These are phyloP conservation scores for Neofusicoccum laricinum DNA, from an alignment of 2,329 filamentous ascomycete species.

Conservation along the genomic window DNA sequence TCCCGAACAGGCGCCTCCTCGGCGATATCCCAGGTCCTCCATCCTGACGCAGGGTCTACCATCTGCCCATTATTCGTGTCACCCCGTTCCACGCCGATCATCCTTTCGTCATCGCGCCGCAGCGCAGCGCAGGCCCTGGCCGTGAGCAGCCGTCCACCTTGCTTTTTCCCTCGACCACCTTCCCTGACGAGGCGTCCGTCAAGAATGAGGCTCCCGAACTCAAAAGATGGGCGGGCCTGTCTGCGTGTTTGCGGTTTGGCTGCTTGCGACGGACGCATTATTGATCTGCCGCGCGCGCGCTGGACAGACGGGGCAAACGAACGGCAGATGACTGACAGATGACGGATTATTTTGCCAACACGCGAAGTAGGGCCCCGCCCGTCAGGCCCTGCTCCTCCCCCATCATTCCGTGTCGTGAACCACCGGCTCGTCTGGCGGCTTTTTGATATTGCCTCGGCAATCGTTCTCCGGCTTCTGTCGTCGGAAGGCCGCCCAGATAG, in stretches of 20 bases:
- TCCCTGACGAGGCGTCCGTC: too few species aligned
- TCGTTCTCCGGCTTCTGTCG: background rate
- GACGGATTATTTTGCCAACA: background rate
- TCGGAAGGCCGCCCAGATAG: background rate
- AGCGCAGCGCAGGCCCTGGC: background rate
- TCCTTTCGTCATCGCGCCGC: slow-evolving; percentile 2
- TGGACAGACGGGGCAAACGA: background rate
- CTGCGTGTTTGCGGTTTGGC: too few species aligned
- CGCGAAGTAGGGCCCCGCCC: background rate
- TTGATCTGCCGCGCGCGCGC: background rate
- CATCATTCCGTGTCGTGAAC: background rate
- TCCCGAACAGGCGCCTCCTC: slow-evolving; percentile 2
- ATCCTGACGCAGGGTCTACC: slow-evolving; percentile 10
- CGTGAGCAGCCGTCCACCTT: background rate
- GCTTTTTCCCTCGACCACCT: background rate
- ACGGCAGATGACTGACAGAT: background rate
- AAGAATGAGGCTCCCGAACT: too few species aligned
- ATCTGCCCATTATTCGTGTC: slow-evolving; percentile 4
- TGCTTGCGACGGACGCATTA: too few species aligned
- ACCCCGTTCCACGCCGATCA: slow-evolving; percentile 3
- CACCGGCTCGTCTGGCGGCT: background rate
- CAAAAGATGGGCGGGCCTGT: too few species aligned
- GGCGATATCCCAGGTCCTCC: background rate
- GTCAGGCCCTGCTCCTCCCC: background rate
- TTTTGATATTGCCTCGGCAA: background rate